Conservation (phyloP, 306 rosid species). For the Inga oerstediana region DNA sequence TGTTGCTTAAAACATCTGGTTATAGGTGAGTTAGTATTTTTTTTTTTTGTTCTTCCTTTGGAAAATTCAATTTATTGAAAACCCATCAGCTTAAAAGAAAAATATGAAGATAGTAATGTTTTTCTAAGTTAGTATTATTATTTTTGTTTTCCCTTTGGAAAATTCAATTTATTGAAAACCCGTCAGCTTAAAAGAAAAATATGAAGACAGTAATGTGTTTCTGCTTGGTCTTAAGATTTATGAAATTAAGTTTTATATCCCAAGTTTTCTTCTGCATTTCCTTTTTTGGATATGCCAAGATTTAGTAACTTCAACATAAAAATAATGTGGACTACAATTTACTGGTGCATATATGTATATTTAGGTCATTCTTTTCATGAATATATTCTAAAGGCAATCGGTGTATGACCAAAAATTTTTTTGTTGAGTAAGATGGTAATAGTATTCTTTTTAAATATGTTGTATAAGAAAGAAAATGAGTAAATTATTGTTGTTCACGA, state of each 20-base stretch:
- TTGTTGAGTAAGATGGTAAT: neutral
- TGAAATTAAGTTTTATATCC: neutral
- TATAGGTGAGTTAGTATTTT: constrained; percentile 57
- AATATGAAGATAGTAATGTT: neutral
- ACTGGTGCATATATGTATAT: constrained; percentile 8
- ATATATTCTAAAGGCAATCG: constrained; percentile 10
- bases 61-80: neutral
- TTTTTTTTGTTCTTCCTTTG: neutral
- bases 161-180: too few relatives aligned
- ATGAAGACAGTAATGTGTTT: too few relatives aligned
- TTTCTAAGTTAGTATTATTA: too few relatives aligned
- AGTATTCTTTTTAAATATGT: constrained; percentile 8
- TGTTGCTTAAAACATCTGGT: constrained; percentile 83
- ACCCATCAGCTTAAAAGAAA: neutral
- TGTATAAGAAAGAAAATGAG: constrained; percentile 1
- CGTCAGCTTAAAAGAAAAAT: too few relatives aligned
- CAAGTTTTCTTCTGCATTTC: neutral
- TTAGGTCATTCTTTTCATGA: constrained; percentile 1
- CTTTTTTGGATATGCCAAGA: neutral
- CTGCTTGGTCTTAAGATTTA: neutral
- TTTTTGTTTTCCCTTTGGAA: too few relatives aligned
- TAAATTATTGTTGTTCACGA: neutral
- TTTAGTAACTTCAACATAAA: neutral
- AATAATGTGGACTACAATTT: neutral
- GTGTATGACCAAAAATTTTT: neutral